Evolutionary conservation across 2,329 filamentous ascomycete genomes (phyloP).

Genomic region (Penicillium sp.): DNA sequence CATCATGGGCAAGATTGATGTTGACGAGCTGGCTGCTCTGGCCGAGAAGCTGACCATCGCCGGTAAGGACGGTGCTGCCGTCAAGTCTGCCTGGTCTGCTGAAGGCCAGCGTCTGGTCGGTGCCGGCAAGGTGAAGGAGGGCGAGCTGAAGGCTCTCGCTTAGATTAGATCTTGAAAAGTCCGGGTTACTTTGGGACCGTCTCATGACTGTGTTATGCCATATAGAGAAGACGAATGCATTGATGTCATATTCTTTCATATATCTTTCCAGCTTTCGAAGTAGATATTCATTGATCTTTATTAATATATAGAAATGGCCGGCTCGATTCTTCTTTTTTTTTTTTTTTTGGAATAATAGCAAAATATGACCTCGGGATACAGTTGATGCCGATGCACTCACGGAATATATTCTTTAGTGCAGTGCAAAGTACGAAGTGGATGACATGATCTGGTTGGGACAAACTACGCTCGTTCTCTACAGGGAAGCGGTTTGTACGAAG

Average conservation of each 20-base stretch:
- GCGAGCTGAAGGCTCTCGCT: conserved; percentile 68
- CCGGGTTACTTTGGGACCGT: conserved; percentile 3
- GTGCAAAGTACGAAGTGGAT: too few species aligned
- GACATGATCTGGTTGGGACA: too few species aligned
- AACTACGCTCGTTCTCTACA: too few species aligned
- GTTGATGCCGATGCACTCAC: too few species aligned
- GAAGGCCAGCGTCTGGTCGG: conserved; percentile 78
- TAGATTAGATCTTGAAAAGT: conserved; percentile 18
- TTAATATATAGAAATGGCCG: too few species aligned
- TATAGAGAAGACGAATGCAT: conserved; percentile 17
- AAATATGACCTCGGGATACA: too few species aligned
- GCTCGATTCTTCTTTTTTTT: too few species aligned
- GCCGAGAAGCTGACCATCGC: conserved; percentile 77
- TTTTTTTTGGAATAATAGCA: too few species aligned
- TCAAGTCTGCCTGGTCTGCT: conserved; percentile 80
- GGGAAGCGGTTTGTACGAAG: too few species aligned
- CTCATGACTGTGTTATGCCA: conserved; percentile 18
- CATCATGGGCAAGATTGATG: conserved; percentile 84
- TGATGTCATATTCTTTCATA: neutral
- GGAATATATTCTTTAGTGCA: too few species aligned
- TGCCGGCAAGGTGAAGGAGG: conserved; percentile 84
- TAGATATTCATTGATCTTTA: too few species aligned
- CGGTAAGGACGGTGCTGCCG: conserved; percentile 77
- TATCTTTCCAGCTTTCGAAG: too few species aligned
- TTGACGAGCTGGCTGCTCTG: conserved; percentile 85